Base-by-base conservation (phyloP, 169 alveolate genomes). In the Cystoisospora suis region DNA sequence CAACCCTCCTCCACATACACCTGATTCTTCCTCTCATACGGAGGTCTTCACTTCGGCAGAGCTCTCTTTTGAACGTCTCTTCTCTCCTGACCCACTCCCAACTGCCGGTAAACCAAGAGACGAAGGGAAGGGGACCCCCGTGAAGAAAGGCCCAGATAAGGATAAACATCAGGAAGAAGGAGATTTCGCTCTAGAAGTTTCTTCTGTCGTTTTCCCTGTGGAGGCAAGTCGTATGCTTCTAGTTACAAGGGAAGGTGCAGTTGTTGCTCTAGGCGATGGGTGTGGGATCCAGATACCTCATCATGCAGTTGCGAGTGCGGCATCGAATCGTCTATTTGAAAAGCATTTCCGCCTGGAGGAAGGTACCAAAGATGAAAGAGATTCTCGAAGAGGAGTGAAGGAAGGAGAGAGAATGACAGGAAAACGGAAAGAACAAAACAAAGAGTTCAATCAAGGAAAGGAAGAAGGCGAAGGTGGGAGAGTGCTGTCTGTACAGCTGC, bases 251-350 rank as follows among this genome's bases (percentile, higher is more conserved):
- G 80, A 49, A 0, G 91, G 91, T 0, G 79, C 44, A 47, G 81
- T 87, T 29, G 36, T 87, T 9, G 91, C 91, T 40, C 46, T 87
- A 17, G 91, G 91, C 20, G 91, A 87, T 61, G 91, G 87, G 81
- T 87, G 87, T 44, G 91, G 56, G 83, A 27, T 38, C 40, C 83
- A 72, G 83, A 17, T 34, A 12, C 56, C 32, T 20, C 83, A 15
- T 38, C 83, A 72, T 46, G 77, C 77, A 5, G 42, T 65, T 44
- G 1, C n/a, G 45, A 44, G 44, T 36, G 77, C 40, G 42, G 36
- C 5, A 27, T 9, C 45, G 5, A 44, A 32, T 44, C 34, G 45
- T 20, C 45, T 44, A 44, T 44, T 65, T 1, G 45, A 44, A 36
- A 15, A 20, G 77, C 40, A 23, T 44, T n/a, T 65, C 42, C 45